Evolutionary conservation across 2,329 filamentous ascomycete genomes (phyloP).

Genomic region (Ophiostoma australiae): DNA sequence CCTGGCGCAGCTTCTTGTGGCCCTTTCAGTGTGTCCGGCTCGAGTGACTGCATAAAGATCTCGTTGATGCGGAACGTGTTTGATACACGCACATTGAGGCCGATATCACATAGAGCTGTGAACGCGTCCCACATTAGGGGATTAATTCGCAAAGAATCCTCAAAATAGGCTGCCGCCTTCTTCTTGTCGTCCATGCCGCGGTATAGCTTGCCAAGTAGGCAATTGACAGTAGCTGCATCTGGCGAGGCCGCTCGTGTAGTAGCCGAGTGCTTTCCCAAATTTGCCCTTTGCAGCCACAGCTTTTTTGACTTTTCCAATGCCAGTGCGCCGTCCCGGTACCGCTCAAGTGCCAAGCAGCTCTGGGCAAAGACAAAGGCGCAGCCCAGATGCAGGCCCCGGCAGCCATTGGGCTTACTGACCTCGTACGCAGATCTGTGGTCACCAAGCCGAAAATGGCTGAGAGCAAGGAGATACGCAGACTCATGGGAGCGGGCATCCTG

Average conservation of each 20-base stretch:
- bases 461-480: constrained; percentile 73
- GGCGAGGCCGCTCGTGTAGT: constrained; percentile 68
- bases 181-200: constrained; percentile 75
- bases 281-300: constrained; percentile 70
- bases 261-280: constrained; percentile 78
- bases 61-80: constrained; percentile 80
- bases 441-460: constrained; percentile 78
- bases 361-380: constrained; percentile 92
- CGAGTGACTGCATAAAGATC: constrained; percentile 45
- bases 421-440: constrained; percentile 85
- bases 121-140: constrained; percentile 99
- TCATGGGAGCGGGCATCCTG: constrained; percentile 79
- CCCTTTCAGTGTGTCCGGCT: constrained; percentile 35
- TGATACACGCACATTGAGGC: constrained; percentile 70
- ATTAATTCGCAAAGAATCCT: constrained; percentile 81
- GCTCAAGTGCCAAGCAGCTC: constrained; percentile 73
- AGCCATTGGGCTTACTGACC: constrained; percentile 64
- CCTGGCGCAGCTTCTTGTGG: constrained; percentile 33
- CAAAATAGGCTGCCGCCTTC: constrained; percentile 79
- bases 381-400: constrained; percentile 70
- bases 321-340: constrained; percentile 72
- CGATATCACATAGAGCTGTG: constrained; percentile 79
- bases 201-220: constrained; percentile 82
- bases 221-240: constrained; percentile 78
- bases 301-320: constrained; percentile 76